phyloP scores from a whole-genome alignment of 768 basidiomycete genomes.

The Boletus barrowsii region DNA sequence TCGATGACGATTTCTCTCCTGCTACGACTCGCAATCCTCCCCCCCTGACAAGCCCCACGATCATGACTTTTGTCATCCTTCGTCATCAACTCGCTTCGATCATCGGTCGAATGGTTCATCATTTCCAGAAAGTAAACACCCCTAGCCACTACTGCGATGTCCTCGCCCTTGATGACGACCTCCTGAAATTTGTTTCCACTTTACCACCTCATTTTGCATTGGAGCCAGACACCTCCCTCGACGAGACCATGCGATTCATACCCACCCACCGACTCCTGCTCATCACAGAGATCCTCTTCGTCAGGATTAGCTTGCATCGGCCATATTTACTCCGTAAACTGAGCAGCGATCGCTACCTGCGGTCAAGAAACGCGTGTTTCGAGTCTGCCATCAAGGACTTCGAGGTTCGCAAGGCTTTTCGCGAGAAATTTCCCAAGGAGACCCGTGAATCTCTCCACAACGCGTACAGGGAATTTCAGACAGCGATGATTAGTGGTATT shows the following conservation, averaged over 20 bases:
- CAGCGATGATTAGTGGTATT: constrained; percentile 86
- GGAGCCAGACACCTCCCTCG: constrained; percentile 74
- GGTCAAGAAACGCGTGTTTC: constrained; percentile 84
- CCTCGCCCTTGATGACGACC: constrained; percentile 74
- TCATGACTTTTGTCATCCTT: constrained; percentile 85
- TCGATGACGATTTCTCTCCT: constrained; percentile 55
- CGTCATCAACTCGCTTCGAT: constrained; percentile 78
- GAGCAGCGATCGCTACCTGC: constrained; percentile 73
- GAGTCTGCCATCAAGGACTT: constrained; percentile 89
- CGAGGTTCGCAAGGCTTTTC: constrained; percentile 68
- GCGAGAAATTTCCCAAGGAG: constrained; percentile 58
- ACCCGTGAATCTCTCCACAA: constrained; percentile 70
- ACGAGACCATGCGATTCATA: constrained; percentile 61
- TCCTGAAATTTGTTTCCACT: constrained; percentile 69
- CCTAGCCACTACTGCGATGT: constrained; percentile 84
- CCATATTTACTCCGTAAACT: constrained; percentile 81
- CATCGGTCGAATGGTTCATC: constrained; percentile 88
- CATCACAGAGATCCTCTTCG: constrained; percentile 85
- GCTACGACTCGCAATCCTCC: constrained; percentile 47
- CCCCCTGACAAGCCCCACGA: constrained; percentile 69
- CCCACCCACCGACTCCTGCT: constrained; percentile 86
- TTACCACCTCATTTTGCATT: constrained; percentile 79
- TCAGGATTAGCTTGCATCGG: constrained; percentile 79
- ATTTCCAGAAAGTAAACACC: constrained; percentile 83
- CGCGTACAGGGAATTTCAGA: constrained; percentile 84